A percentile compares a stretch with the other conserved stretches of the same genome.
Evolutionary conservation across 495 filamentous ascomycete genomes (phyloP).

Genomic region (Lasiosphaeriaceae sp.): DNA sequence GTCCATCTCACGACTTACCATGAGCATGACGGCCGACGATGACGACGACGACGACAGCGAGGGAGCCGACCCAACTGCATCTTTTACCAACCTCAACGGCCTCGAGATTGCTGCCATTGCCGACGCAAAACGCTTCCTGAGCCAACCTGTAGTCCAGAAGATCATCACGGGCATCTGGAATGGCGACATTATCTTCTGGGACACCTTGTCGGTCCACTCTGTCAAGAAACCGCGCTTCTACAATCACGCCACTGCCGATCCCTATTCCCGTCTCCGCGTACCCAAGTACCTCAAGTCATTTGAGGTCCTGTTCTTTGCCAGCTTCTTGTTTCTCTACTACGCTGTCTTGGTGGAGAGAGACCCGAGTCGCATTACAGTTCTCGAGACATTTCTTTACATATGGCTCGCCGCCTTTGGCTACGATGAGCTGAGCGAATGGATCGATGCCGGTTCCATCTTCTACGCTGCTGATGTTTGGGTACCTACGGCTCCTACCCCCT

Average conservation of each 20-base stretch:
- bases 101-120: constrained; percentile 87
- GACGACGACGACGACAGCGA: constrained; percentile 37
- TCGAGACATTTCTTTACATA: constrained; percentile 56
- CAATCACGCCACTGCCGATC: constrained; percentile 70
- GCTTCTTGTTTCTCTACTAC: constrained; percentile 81
- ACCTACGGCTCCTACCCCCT: not conserved
- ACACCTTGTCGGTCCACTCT: constrained; percentile 68
- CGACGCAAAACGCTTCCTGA: constrained; percentile 86
- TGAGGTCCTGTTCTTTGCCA: constrained; percentile 80
- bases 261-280: constrained; percentile 78
- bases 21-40: constrained; percentile 37
- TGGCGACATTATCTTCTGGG: constrained; percentile 91
- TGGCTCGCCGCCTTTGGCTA: constrained; percentile 84
- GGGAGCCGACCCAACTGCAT: constrained; percentile 55
- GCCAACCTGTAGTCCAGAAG: constrained; percentile 79
- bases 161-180: constrained; percentile 89
- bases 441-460: constrained; percentile 78
- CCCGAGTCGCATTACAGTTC: constrained; percentile 40
- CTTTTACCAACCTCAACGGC: constrained; percentile 76
- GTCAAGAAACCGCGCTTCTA: constrained; percentile 80
- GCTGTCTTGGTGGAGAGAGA: constrained; percentile 65
- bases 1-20: constrained; percentile 43
- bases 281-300: constrained; percentile 91
- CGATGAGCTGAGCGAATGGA: constrained; percentile 78
- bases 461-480: constrained; percentile 85